Percentiles rank a stretch among this genome's conserved stretches.
These are phyloP conservation scores for Tuber brumale DNA, from an alignment of 495 filamentous ascomycete species.

Conservation along the genomic window DNA sequence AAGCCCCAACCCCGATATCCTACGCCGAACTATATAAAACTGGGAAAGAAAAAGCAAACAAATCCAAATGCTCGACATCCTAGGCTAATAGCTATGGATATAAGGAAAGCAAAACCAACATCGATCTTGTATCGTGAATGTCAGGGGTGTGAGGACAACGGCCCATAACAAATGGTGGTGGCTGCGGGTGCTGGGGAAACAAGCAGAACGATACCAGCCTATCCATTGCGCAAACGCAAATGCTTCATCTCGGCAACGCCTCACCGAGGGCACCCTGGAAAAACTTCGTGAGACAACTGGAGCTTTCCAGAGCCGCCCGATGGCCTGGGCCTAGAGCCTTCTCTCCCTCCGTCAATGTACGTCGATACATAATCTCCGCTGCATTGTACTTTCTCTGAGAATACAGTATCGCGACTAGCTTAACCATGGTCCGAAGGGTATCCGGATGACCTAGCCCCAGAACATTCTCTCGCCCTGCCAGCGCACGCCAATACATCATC, in stretches of 20 bases:
- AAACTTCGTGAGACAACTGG: neutral
- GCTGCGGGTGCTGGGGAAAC: too few relatives aligned
- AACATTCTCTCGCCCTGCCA: slow-evolving; percentile 8
- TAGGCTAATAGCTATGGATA: too few relatives aligned
- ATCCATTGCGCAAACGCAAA: neutral
- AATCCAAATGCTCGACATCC: neutral
- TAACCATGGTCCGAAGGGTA: neutral
- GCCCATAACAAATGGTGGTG: too few relatives aligned
- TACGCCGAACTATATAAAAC: neutral
- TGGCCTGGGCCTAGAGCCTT: slow-evolving; percentile 11
- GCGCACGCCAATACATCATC: slow-evolving; percentile 20
- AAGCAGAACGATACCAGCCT: neutral
- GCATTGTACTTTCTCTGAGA: neutral
- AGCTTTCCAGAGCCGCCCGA: neutral
- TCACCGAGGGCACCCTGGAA: neutral
- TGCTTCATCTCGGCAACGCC: neutral
- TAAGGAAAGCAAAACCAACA: neutral
- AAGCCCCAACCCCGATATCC: neutral
- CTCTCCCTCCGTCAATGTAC: slow-evolving; percentile 7
- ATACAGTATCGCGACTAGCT: neutral
- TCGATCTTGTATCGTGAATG: neutral
- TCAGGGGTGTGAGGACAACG: too few relatives aligned
- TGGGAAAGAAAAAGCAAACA: neutral
- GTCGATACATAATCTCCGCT: neutral
- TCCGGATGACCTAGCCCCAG: slow-evolving; percentile 7